These are phyloP conservation scores for Colletotrichum zoysiae DNA, from an alignment of 2,329 filamentous ascomycete genomes.

Conservation along the genomic window DNA sequence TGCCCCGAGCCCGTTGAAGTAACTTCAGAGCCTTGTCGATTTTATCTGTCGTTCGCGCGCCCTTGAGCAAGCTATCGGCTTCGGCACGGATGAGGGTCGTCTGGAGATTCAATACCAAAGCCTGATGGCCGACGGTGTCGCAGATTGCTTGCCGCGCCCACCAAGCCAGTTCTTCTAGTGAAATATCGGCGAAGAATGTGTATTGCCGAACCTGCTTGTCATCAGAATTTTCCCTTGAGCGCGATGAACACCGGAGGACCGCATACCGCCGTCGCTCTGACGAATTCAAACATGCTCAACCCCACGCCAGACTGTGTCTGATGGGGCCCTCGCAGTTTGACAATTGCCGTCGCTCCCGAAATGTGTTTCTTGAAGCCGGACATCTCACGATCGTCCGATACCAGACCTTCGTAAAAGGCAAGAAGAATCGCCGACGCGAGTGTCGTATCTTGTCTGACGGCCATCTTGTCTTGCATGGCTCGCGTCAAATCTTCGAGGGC, in stretches of 20 bases:
- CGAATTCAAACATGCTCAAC: conserved; percentile 46
- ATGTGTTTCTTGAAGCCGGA: conserved; percentile 44
- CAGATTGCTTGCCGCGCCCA: conserved; percentile 44
- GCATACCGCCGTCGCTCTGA: conserved; percentile 45
- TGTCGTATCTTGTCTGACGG: conserved; percentile 42
- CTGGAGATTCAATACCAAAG: conserved; percentile 45
- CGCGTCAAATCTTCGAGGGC: conserved; percentile 44
- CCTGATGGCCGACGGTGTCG: conserved; percentile 44
- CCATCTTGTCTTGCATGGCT: conserved; percentile 42
- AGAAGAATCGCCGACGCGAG: conserved; percentile 44
- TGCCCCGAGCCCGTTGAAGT: conserved; percentile 40
- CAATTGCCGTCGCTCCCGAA: conserved; percentile 44
- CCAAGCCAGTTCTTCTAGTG: conserved; percentile 44
- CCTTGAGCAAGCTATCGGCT: conserved; percentile 44
- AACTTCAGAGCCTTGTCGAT: conserved; percentile 44
- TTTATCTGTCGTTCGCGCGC: conserved; percentile 41
- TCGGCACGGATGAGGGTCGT: conserved; percentile 45
- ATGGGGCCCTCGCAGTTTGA: conserved; percentile 42
- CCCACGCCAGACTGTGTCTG: conserved; percentile 41
- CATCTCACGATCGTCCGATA: conserved; percentile 42
- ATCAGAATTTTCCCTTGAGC: neutral
- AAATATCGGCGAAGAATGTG: conserved; percentile 44
- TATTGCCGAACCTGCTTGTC: conserved; percentile 44
- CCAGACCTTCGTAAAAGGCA: conserved; percentile 46
- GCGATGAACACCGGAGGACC: too few relatives aligned